These are phyloP conservation scores for Saccharomycopsis fodiens DNA, from an alignment of 805 yeast species.

Conservation along the genomic window DNA sequence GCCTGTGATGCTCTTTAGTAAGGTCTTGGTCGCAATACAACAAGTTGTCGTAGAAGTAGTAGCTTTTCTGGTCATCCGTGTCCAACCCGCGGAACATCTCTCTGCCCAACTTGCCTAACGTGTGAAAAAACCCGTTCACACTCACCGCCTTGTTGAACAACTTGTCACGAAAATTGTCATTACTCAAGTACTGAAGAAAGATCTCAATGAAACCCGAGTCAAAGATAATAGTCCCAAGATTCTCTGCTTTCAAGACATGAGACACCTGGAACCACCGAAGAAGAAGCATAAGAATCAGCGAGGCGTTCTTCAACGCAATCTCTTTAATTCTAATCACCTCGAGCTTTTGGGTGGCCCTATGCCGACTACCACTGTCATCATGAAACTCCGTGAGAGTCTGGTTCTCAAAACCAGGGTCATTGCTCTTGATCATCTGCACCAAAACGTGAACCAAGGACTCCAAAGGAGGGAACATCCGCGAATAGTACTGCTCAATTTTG, in stretches of 20 bases:
- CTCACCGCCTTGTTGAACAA: conserved; percentile 24
- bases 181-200: conserved; percentile 20
- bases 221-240: conserved; percentile 59
- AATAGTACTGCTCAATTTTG: conserved; percentile 57
- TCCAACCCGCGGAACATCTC: neutral
- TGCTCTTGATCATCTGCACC: conserved; percentile 51
- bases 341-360: conserved; percentile 29
- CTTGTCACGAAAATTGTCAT: conserved; percentile 26
- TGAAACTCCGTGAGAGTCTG: conserved; percentile 26
- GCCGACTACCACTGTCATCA: conserved; percentile 13
- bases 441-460: conserved; percentile 59
- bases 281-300: conserved; percentile 45
- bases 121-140: conserved; percentile 24
- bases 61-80: neutral
- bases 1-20: conserved; percentile 10
- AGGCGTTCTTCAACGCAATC: conserved; percentile 48
- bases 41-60: conserved; percentile 19
- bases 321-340: conserved; percentile 59
- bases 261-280: conserved; percentile 72
- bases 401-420: conserved; percentile 23
- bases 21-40: conserved; percentile 11
- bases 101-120: neutral
- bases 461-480: conserved; percentile 42
- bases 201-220: conserved; percentile 52
- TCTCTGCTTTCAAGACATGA: conserved; percentile 75